phyloP scores from a whole-genome alignment of 768 basidiomycete species.

The Tephrocybe sp. region DNA sequence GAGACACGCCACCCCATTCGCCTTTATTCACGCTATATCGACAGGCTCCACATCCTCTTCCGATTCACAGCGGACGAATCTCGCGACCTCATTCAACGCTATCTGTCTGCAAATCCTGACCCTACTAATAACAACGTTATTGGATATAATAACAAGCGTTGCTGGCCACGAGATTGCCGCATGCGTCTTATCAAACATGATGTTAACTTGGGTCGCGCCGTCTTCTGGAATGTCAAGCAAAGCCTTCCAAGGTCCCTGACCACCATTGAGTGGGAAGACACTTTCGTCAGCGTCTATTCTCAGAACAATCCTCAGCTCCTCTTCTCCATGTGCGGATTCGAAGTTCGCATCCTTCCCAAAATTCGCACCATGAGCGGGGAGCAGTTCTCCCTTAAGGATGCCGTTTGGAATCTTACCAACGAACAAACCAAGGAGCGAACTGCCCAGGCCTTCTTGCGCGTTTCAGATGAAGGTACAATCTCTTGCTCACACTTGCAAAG shows the following conservation, averaged over 20 bases:
- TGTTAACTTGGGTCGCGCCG: conserved; percentile 95
- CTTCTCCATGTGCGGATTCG: conserved; percentile 99
- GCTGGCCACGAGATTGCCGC: conserved; percentile 98
- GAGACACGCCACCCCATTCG: conserved; percentile 98
- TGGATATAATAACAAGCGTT: conserved; percentile 98
- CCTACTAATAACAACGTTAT: conserved; percentile 99
- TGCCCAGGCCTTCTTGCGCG: conserved; percentile 95
- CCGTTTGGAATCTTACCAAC: conserved; percentile 96
- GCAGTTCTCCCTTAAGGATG: conserved; percentile 94
- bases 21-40: conserved; percentile 95
- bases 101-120: conserved; percentile 95
- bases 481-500: not conserved
- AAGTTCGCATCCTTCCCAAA: conserved; percentile 96
- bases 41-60: conserved; percentile 93
- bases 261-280: conserved; percentile 99
- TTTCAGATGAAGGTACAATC: conserved; percentile 82
- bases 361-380: conserved; percentile 93
- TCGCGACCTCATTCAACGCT: conserved; percentile 95
- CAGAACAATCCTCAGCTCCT: conserved; percentile 96
- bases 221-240: conserved; percentile 99
- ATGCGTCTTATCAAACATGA: conserved; percentile 99
- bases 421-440: conserved; percentile 97
- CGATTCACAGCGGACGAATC: conserved; percentile 97
- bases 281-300: conserved; percentile 95
- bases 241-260: conserved; percentile 92